Conservation (phyloP, 2,329 filamentous ascomycete species). For the Monosporascus sp. region DNA sequence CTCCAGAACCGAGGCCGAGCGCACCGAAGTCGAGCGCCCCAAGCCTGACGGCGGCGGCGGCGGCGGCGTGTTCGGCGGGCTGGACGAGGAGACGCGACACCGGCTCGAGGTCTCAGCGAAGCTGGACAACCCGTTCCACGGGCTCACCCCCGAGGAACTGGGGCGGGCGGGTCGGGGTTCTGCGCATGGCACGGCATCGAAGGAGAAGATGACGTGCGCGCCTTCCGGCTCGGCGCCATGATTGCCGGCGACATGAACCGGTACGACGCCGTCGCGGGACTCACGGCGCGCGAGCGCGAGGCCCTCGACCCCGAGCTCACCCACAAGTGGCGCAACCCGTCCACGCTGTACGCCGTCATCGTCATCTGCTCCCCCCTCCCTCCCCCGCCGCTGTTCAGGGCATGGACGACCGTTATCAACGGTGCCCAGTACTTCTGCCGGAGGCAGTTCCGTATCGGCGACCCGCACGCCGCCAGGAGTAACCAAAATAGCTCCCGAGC, state of each 20-base stretch:
- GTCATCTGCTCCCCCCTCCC: conserved; percentile 33
- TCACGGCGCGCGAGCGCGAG: conserved; percentile 53
- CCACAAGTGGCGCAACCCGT: conserved; percentile 65
- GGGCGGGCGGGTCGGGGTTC: conserved; percentile 52
- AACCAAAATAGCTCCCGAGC: not conserved
- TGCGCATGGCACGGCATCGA: conserved; percentile 49
- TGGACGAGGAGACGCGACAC: conserved; percentile 21
- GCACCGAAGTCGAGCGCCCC: conserved; percentile 21
- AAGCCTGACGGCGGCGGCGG: conserved; percentile 4
- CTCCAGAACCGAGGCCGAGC: conserved; percentile 9
- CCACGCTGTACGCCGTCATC: conserved; percentile 60
- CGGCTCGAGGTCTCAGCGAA: conserved; percentile 31
- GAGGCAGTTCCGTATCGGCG: conserved; percentile 53
- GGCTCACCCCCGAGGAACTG: conserved; percentile 39
- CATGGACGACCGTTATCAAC: conserved; percentile 67
- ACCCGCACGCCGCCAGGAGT: conserved; percentile 38
- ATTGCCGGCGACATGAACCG: conserved; percentile 48
- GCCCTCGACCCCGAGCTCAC: conserved; percentile 56
- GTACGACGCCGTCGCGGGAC: conserved; percentile 43
- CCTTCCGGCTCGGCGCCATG: conserved; percentile 55
- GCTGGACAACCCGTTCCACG: conserved; percentile 37
- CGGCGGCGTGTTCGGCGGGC: conserved; percentile 4
- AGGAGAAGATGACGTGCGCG: conserved; percentile 50
- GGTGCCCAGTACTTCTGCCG: conserved; percentile 64
- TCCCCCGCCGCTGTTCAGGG: conserved; percentile 60